A percentile compares a stretch with the other conserved stretches of the same genome.
Conservation (phyloP, 2,329 filamentous ascomycete genomes). For the Venturia oleaginea region DNA sequence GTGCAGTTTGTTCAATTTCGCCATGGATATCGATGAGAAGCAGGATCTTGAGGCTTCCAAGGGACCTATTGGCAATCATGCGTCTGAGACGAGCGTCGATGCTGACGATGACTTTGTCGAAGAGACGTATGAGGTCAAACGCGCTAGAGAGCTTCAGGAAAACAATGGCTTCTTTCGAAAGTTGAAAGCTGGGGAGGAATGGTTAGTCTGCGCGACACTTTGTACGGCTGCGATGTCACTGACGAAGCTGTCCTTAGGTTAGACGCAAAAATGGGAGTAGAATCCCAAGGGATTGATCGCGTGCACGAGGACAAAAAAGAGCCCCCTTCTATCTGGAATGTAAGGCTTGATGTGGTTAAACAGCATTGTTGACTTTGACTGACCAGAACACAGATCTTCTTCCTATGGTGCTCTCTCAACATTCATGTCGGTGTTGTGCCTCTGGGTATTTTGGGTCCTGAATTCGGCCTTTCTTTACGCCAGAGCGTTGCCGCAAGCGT, state of each 20-base stretch:
- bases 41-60: neutral
- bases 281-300: conserved; percentile 40
- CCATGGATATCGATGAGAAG: neutral
- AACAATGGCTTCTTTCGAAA: conserved; percentile 23
- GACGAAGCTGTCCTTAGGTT: conserved; percentile 19
- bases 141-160: conserved; percentile 14
- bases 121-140: neutral
- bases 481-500: conserved; percentile 35
- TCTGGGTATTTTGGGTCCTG: conserved; percentile 36
- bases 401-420: conserved; percentile 37
- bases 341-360: neutral
- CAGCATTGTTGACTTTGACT: neutral
- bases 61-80: neutral
- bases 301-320: conserved; percentile 36
- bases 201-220: neutral
- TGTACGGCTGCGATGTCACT: neutral
- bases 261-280: conserved; percentile 38
- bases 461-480: conserved; percentile 38
- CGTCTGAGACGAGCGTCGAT: neutral
- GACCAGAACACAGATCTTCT: conserved; percentile 24
- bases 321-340: conserved; percentile 32
- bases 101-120: neutral
- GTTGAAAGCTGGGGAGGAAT: conserved; percentile 29
- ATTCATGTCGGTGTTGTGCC: conserved; percentile 27
- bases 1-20: neutral